A percentile compares a stretch with the other conserved stretches of the same genome.
Evolutionary conservation across 1,139 yeast genomes (phyloP).

Genomic region (Eremothecium sinecaudum): DNA sequence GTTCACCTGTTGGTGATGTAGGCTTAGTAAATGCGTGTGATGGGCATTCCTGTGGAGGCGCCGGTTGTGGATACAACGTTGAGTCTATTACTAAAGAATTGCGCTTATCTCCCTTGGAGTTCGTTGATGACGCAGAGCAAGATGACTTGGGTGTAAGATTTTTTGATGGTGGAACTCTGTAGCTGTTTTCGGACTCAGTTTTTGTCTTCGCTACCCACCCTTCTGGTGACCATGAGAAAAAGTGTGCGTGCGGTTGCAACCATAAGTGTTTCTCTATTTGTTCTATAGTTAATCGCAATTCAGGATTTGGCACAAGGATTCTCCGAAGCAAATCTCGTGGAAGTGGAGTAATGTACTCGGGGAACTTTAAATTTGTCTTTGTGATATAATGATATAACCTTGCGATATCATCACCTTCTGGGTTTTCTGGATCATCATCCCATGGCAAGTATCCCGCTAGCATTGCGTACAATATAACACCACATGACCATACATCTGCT

Average conservation of each 20-base stretch:
- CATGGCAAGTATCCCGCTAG: conserved; percentile 94
- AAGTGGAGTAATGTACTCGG: conserved; percentile 84
- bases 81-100: conserved; percentile 29
- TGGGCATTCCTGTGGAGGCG: conserved; percentile 30
- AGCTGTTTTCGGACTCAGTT: conserved; percentile 35
- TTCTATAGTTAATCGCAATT: conserved; percentile 55
- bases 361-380: conserved; percentile 83
- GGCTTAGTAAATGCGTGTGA: conserved; percentile 25
- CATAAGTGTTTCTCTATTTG: conserved; percentile 78
- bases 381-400: conserved; percentile 87
- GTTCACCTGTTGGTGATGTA: conserved; percentile 22
- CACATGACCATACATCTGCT: conserved; percentile 96
- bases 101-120: conserved; percentile 27
- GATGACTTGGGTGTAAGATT: conserved; percentile 33
- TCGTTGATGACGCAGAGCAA: conserved; percentile 29
- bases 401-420: conserved; percentile 91
- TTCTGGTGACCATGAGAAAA: conserved; percentile 71
- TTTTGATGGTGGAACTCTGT: conserved; percentile 34
- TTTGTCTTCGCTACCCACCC: conserved; percentile 67
- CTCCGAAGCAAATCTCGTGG: conserved; percentile 85
- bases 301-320: conserved; percentile 68
- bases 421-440: conserved; percentile 95
- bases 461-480: conserved; percentile 93
- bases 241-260: conserved; percentile 72
- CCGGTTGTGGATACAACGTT: conserved; percentile 23